Percentiles rank a stretch among this genome's conserved stretches.
Evolutionary conservation across 2,329 filamentous ascomycete genomes (phyloP).

Genomic region (Nothophoma quercina): DNA sequence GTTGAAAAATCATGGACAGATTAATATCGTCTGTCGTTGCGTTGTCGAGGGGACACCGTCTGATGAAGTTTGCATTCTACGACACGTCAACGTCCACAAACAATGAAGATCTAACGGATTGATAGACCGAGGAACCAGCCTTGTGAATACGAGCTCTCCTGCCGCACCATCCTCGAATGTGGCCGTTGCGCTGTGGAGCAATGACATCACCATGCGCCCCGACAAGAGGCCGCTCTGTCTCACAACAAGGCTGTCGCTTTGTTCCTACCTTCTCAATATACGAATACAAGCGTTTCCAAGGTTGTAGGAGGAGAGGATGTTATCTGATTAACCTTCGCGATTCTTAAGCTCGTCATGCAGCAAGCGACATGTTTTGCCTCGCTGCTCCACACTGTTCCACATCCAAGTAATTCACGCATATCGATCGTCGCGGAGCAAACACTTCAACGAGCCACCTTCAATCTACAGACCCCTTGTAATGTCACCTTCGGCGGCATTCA

Average conservation of each 20-base stretch:
- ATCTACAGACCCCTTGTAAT: constrained; percentile 4
- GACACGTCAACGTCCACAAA: constrained; percentile 4
- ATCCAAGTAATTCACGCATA: not conserved
- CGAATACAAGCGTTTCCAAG: too few species aligned
- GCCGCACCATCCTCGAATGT: constrained; percentile 3
- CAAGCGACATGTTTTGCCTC: not conserved
- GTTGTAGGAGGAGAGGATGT: not conserved
- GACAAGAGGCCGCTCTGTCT: not conserved
- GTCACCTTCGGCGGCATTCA: constrained; percentile 6
- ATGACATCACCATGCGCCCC: constrained; percentile 3
- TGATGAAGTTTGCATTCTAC: too few species aligned
- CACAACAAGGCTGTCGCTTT: not conserved
- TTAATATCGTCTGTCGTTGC: too few species aligned
- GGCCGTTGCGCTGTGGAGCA: constrained; percentile 4
- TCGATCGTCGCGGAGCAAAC: constrained; percentile 5
- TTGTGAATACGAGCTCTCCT: constrained; percentile 8
- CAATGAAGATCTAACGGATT: constrained; percentile 3
- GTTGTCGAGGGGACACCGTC: too few species aligned
- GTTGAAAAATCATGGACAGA: too few species aligned
- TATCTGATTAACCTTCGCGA: not conserved
- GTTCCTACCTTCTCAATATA: not conserved
- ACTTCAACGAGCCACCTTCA: not conserved
- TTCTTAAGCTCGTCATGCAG: not conserved
- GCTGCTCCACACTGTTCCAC: constrained; percentile 5
- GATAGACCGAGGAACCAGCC: constrained; percentile 3